Conservation (phyloP, 805 yeast species). For the Monosporozyma aerobia region DNA sequence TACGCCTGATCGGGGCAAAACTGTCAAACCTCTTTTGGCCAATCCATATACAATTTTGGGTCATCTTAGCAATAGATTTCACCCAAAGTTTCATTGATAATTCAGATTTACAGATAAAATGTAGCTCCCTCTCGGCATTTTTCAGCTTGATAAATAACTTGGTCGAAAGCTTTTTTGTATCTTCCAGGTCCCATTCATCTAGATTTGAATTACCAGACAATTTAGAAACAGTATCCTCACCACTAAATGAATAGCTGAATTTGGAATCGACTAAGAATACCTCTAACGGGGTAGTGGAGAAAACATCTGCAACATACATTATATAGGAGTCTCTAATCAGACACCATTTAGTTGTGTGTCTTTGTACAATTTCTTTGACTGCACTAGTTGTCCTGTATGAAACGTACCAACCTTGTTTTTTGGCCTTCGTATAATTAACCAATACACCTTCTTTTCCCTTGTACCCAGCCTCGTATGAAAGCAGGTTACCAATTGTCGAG, state of each 20-base stretch:
- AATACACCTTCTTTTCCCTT: conserved; percentile 86
- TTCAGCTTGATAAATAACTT: conserved; percentile 51
- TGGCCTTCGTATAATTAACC: conserved; percentile 72
- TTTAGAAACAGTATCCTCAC: conserved; percentile 14
- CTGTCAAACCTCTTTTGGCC: conserved; percentile 68
- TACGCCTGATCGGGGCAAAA: conserved; percentile 83
- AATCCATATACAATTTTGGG: conserved; percentile 61
- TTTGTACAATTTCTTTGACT: conserved; percentile 73
- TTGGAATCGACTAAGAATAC: conserved; percentile 78
- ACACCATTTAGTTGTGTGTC: conserved; percentile 92
- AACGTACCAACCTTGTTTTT: conserved; percentile 91
- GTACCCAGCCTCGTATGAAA: conserved; percentile 72
- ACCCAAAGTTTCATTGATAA: conserved; percentile 66
- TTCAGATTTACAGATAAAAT: conserved; percentile 58
- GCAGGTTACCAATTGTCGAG: conserved; percentile 75
- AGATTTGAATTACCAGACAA: neutral
- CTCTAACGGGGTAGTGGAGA: conserved; percentile 81
- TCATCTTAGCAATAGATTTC: conserved; percentile 61
- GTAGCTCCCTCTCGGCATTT: conserved; percentile 70
- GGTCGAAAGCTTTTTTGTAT: conserved; percentile 38
- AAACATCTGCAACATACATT: conserved; percentile 75
- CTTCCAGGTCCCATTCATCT: conserved; percentile 12
- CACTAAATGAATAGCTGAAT: conserved; percentile 50
- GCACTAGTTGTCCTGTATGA: conserved; percentile 77
- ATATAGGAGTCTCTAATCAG: conserved; percentile 77